These are phyloP conservation scores for Gossypium schwendimanii DNA, from an alignment of 441 rosid genomes.

Conservation along the genomic window DNA sequence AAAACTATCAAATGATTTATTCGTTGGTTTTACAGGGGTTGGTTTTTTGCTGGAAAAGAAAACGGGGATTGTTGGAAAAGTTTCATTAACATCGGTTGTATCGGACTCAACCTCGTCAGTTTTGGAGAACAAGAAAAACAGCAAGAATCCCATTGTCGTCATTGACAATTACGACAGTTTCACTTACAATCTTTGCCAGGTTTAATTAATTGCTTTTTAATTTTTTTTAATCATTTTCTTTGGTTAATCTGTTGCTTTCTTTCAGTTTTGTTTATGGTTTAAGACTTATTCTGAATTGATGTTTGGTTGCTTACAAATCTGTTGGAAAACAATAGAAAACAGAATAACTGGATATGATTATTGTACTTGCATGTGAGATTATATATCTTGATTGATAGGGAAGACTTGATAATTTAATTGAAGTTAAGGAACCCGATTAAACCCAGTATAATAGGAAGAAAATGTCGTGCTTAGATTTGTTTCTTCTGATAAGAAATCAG, in stretches of 20 bases:
- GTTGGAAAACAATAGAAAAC: not conserved
- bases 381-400: not conserved
- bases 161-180: slow-evolving; percentile 94
- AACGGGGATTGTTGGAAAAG: slow-evolving; percentile 31
- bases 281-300: not conserved
- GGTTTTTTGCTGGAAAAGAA: slow-evolving; percentile 27
- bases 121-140: slow-evolving; percentile 21
- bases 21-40: slow-evolving; percentile 23
- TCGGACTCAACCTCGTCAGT: slow-evolving; percentile 27
- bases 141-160: slow-evolving; percentile 55
- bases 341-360: not conserved
- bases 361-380: not conserved
- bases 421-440: not conserved
- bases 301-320: not conserved
- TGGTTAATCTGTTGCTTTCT: not conserved
- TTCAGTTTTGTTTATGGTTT: not conserved
- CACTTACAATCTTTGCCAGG: slow-evolving; percentile 95
- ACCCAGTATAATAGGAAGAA: not conserved
- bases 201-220: slow-evolving; percentile 15
- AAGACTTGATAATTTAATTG: not conserved
- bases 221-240: not conserved
- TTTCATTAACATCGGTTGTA: slow-evolving; percentile 28
- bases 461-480: not conserved
- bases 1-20: slow-evolving; percentile 12
- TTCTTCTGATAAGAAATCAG: no score